A percentile compares a stretch with the other conserved stretches of the same genome.
Evolutionary conservation across 352 stramenopile genomes (phyloP).

Genomic region (Phytopythium cucurbitacearum): DNA sequence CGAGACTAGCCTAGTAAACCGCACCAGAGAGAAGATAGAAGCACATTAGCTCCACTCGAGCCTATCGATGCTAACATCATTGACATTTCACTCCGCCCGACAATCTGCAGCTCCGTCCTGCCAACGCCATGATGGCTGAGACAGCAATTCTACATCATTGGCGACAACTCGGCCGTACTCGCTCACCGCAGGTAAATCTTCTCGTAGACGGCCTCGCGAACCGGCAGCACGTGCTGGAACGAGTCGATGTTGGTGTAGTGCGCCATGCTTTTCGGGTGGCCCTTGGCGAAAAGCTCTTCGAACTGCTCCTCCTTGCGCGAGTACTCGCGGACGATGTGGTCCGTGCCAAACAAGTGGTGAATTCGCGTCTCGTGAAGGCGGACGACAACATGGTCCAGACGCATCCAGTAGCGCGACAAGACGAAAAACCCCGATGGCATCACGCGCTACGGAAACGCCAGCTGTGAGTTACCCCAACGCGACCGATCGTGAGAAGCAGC

Average conservation of each 20-base stretch:
- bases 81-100: too few relatives aligned
- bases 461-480: too few relatives aligned
- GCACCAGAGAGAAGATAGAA: too few relatives aligned
- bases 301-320: conserved; percentile 76
- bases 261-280: conserved; percentile 68
- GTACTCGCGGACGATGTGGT: conserved; percentile 78
- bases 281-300: conserved; percentile 56
- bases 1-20: too few relatives aligned
- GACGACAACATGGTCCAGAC: conserved; percentile 74
- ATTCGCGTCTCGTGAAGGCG: conserved; percentile 80
- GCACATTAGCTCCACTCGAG: too few relatives aligned
- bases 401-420: conserved; percentile 79
- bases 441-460: conserved; percentile 37
- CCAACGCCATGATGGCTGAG: too few relatives aligned
- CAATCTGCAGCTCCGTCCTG: too few relatives aligned
- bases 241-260: conserved; percentile 84
- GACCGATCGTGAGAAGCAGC: too few relatives aligned
- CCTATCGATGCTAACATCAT: too few relatives aligned
- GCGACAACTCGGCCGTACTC: not conserved
- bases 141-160: too few relatives aligned
- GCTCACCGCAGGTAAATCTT: conserved; percentile 57
- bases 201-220: conserved; percentile 53
- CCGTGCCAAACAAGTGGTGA: conserved; percentile 71
- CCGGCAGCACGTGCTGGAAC: conserved; percentile 68
- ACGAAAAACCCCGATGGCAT: conserved; percentile 84